These are phyloP conservation scores for Leccinellum rugosiceps DNA, from an alignment of 768 basidiomycete genomes.

Conservation along the genomic window DNA sequence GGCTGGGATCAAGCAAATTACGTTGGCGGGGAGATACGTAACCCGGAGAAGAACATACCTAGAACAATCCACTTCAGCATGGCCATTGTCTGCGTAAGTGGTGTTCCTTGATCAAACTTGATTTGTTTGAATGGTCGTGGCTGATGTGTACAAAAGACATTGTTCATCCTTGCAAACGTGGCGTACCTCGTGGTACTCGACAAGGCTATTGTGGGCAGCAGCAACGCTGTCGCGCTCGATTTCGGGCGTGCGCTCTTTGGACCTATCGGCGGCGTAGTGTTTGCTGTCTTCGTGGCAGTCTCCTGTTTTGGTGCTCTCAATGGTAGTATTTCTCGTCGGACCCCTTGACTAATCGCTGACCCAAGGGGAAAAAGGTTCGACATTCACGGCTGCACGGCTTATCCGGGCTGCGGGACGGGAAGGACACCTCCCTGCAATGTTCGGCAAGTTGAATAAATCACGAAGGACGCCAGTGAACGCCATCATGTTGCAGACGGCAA, in stretches of 20 bases:
- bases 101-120: not conserved
- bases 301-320: constrained; percentile 96
- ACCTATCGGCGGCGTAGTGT: constrained; percentile 78
- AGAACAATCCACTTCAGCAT: constrained; percentile 89
- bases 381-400: constrained; percentile 77
- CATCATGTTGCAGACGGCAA: constrained; percentile 67
- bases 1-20: constrained; percentile 96
- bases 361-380: constrained; percentile 44
- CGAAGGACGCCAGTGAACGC: constrained; percentile 89
- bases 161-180: constrained; percentile 81
- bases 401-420: constrained; percentile 89
- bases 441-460: constrained; percentile 70
- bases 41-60: constrained; percentile 84
- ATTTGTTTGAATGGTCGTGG: not conserved
- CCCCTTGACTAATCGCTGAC: not conserved
- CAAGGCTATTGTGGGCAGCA: constrained; percentile 66
- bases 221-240: constrained; percentile 88
- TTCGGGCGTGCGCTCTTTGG: constrained; percentile 89
- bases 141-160: constrained; percentile 38
- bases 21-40: constrained; percentile 84
- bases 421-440: constrained; percentile 79
- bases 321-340: constrained; percentile 41
- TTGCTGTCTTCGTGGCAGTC: constrained; percentile 88
- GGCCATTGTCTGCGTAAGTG: constrained; percentile 67
- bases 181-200: constrained; percentile 95